Conservation (phyloP, 495 filamentous ascomycete species). For the Glonium stellatum region DNA sequence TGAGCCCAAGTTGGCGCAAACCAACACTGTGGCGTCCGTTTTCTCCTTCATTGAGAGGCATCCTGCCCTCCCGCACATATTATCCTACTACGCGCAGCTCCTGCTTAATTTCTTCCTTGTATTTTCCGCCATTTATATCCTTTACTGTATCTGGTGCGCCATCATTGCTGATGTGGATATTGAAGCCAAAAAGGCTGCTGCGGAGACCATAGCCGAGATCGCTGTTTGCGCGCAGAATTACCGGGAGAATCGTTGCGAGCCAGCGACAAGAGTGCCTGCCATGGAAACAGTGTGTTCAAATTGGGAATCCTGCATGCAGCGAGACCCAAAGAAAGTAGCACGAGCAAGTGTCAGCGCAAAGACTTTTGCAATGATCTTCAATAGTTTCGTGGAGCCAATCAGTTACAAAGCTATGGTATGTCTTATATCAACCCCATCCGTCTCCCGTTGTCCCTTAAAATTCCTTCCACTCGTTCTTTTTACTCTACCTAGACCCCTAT, state of each 20-base stretch:
- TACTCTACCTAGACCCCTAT: not conserved
- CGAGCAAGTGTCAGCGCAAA: constrained; percentile 62
- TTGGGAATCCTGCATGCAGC: constrained; percentile 84
- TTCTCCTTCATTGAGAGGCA: constrained; percentile 67
- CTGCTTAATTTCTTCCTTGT: constrained; percentile 70
- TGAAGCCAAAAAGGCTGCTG: constrained; percentile 55
- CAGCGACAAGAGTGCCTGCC: constrained; percentile 57
- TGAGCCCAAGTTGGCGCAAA: not conserved
- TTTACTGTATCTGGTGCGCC: constrained; percentile 61
- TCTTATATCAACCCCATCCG: too few relatives aligned
- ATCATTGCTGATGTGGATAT: constrained; percentile 70
- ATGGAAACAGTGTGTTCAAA: constrained; percentile 63
- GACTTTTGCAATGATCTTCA: constrained; percentile 76
- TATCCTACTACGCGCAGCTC: constrained; percentile 80
- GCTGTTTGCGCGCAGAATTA: constrained; percentile 61
- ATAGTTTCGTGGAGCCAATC: constrained; percentile 63
- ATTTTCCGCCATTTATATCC: constrained; percentile 57
- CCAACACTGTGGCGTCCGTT: constrained; percentile 45
- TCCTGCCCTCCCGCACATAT: constrained; percentile 75
- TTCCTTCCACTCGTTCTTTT: too few relatives aligned
- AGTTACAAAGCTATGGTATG: constrained; percentile 66
- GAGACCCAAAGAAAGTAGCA: constrained; percentile 58
- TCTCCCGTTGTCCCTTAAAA: too few relatives aligned
- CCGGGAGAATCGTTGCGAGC: constrained; percentile 63
- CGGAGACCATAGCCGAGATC: constrained; percentile 65